Evolutionary conservation across 495 filamentous ascomycete species (phyloP).

Genomic region (Staphylotrichum tortipilum): DNA sequence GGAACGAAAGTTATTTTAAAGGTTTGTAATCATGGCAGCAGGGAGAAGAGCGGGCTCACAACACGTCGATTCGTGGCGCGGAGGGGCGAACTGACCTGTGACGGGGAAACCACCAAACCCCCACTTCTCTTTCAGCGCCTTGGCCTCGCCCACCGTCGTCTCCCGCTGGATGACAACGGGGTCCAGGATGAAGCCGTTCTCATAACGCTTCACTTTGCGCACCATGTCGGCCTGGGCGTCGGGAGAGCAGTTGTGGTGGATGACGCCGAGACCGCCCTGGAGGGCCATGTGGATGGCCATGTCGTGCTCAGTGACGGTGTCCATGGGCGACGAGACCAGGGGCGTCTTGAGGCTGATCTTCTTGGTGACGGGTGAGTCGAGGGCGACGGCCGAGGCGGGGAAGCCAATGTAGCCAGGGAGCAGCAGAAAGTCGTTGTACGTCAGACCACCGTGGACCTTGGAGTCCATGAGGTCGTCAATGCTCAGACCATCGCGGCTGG

Average conservation of each 20-base stretch:
- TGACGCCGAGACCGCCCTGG: slow-evolving; percentile 90
- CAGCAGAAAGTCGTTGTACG: slow-evolving; percentile 59
- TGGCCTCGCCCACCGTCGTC: slow-evolving; percentile 86
- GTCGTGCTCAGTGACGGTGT: slow-evolving; percentile 96
- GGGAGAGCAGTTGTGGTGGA: slow-evolving; percentile 97
- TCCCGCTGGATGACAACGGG: slow-evolving; percentile 83
- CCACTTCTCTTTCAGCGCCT: slow-evolving; percentile 91
- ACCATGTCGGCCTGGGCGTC: slow-evolving; percentile 98
- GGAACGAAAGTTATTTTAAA: slow-evolving; percentile 99
- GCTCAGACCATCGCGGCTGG: slow-evolving; percentile 71
- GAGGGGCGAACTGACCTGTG: slow-evolving; percentile 64
- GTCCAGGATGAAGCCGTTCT: slow-evolving; percentile 98
- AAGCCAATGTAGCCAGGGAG: slow-evolving; percentile 62
- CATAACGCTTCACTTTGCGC: slow-evolving; percentile 95
- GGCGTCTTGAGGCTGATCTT: slow-evolving; percentile 89
- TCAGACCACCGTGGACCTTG: slow-evolving; percentile 79
- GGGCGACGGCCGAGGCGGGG: slow-evolving; percentile 76
- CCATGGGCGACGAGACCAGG: slow-evolving; percentile 95
- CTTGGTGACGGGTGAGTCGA: slow-evolving; percentile 90
- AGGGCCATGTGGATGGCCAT: slow-evolving; percentile 99
- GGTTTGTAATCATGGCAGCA: slow-evolving; percentile 59
- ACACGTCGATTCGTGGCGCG: too few species aligned
- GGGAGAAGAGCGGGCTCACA: slow-evolving; percentile 16
- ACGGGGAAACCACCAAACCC: slow-evolving; percentile 98
- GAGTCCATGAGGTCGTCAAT: slow-evolving; percentile 77